These are phyloP conservation scores for Cinnamomum micranthum DNA, from an alignment of 164 flowering plant species.

Conservation along the genomic window DNA sequence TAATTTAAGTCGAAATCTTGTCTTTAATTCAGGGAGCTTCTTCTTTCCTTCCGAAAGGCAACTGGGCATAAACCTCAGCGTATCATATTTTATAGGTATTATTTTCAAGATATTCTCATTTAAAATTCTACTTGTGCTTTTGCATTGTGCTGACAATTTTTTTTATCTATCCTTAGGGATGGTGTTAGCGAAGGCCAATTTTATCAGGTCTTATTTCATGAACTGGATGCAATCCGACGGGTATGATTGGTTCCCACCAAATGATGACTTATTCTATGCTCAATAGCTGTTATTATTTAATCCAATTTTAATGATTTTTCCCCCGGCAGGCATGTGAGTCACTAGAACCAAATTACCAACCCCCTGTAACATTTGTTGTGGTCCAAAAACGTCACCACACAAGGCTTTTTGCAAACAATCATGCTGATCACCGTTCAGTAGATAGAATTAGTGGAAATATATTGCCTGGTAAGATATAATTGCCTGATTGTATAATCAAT, in stretches of 20 bases:
- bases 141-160: not conserved
- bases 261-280: too few species aligned
- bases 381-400: constrained; percentile 23
- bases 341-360: constrained; percentile 16
- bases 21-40: constrained; percentile 61
- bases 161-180: constrained; percentile 35
- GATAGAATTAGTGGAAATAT: constrained; percentile 54
- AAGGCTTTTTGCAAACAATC: constrained; percentile 12
- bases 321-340: constrained; percentile 22
- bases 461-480: constrained; percentile 34
- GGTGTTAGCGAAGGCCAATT: constrained; percentile 54
- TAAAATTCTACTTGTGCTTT: not conserved
- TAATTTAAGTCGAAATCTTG: not conserved
- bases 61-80: constrained; percentile 90
- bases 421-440: constrained; percentile 19
- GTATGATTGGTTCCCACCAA: constrained; percentile 9
- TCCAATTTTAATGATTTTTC: too few species aligned
- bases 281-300: too few species aligned
- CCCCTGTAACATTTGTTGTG: constrained; percentile 22
- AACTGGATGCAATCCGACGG: constrained; percentile 40
- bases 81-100: constrained; percentile 81
- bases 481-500: too few species aligned
- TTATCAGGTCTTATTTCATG: constrained; percentile 32
- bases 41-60: constrained; percentile 76
- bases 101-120: not conserved